Evolutionary conservation across 305 asterid species (phyloP).

Genomic region (Lippia alba): DNA sequence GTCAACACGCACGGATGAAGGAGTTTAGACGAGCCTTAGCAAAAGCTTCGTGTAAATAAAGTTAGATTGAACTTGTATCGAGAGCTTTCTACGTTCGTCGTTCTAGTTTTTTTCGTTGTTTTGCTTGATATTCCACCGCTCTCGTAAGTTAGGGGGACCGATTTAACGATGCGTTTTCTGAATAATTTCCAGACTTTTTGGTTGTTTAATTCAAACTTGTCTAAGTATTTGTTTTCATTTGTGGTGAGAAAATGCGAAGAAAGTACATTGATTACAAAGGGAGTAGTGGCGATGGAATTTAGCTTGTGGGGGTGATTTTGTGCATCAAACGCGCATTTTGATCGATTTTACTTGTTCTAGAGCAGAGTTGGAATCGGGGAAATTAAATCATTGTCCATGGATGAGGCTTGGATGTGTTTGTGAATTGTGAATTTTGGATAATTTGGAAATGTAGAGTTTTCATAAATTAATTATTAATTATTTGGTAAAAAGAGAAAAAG

Average conservation of each 20-base stretch:
- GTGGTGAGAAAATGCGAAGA: neutral
- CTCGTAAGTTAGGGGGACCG: neutral
- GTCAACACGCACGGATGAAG: constrained; percentile 55
- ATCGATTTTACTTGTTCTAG: constrained; percentile 3
- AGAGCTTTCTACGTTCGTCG: neutral
- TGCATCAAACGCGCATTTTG: constrained; percentile 9
- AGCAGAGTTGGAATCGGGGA: constrained; percentile 4
- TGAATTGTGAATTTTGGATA: constrained; percentile 17
- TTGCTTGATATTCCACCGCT: no score
- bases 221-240: neutral
- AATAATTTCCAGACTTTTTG: no score
- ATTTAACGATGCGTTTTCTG: neutral
- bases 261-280: no score
- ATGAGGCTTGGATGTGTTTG: constrained; percentile 23
- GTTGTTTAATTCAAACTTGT: neutral
- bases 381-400: constrained; percentile 4
- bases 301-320: neutral
- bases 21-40: neutral
- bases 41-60: neutral
- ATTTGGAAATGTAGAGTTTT: neutral
- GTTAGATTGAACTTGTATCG: neutral
- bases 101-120: neutral
- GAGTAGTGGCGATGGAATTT: no score
- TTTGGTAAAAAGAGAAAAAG: neutral
- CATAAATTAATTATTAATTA: neutral